Base-by-base conservation (phyloP, 1,284 basidiomycete species). In the Leccinum cinnamomeum region DNA sequence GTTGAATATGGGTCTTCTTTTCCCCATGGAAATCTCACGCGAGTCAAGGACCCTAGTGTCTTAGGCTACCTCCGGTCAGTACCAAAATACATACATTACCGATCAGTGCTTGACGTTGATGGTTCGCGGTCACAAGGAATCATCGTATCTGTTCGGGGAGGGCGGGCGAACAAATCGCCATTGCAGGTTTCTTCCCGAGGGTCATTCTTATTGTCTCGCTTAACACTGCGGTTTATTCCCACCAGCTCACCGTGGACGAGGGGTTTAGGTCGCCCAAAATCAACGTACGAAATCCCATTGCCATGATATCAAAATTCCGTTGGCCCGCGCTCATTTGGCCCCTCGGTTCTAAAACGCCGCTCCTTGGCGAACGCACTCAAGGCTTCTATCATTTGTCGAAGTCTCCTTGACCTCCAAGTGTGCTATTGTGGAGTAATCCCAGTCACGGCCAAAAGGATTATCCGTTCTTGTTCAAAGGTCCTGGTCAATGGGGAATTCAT, bases 1-100 rank as follows among this genome's bases (percentile, higher is more conserved):
- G 14, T 14, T 25, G 46, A 8, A 33, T 10, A 3, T 35, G 14
- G 39, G 56, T 46, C 57, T 56, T 61, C 57, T 57, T 64, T 57
- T 25, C 12, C 11, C n/a, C 39, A 30, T 35, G 20, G n/a, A 55
- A n/a, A 39, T 56, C 55, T 66, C 64, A 12, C 67, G 48, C 67
- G 57, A 37, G 16, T 28, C 28, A 30, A 56, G 28, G 20, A 44
- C 25, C 39, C 67, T 50, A 23, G 18, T 33, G 30, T 51, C 23
- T 8, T 25, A 2, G 4, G 0, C 44, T 20, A 46, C 44, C 2
- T 0, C 46, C 12, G 46, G 12, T 18, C 46, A 53, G 50, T 16
- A 25, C 50, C 50, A 23, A 51, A 6, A 53, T 23, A 44, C 18
- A 8, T 12, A 20, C 35, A 5, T 56, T n/a, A 18, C 41, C 18